Evolutionary conservation across 164 flowering plant genomes (phyloP), one percentile per base, ranked within the genome.

Genomic region (Vitis rupestris): DNA sequence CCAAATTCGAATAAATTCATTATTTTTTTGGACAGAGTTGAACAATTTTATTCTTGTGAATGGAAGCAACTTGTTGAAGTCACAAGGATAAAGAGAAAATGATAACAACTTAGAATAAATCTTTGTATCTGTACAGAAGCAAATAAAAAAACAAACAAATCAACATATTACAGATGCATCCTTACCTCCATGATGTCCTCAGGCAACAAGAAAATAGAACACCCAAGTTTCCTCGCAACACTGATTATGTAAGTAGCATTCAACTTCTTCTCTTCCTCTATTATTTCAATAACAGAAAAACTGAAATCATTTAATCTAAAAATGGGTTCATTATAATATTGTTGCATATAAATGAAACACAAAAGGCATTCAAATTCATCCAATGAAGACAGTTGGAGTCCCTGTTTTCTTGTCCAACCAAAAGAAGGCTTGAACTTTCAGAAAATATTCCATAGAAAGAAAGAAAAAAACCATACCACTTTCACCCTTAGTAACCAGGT

Each of bases 111-210:
- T 13, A 49, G 15, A 63, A 6, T 48, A 49, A 44, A 16, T 4
- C 2, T 63, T 2, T 17, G 7, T 37, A 37, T 49, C 30, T 23
- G 9, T 10, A 49, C 31, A 17, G 55, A 65, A 55, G 58, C 9
- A 2, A 44, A 19, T 15, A 16, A 48, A 16, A 7, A 60, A 65
- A 9, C 50, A 61, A 30, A 48, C 10, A 13, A 27, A 16, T 11
- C 47, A 10, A 6, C 6, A 16, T 13, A 29, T 12, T 29, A 14
- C 13, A 50, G 16, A 19, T 8, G 50, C 23, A 67, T 59, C 19
- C 70, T 57, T 82, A 94, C 97, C 94, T 94, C 96, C 79, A 94
- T 91, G 77, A 94, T 90, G 76, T 94, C 98, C 74, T 94, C 98
- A 3, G 98, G 97, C 80, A 94, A 83, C 87, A 92, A 83, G 85